Percentiles rank a stretch among this genome's conserved stretches.
Conservation (phyloP, 805 yeast genomes). For the Ogataea nonfermentans region DNA sequence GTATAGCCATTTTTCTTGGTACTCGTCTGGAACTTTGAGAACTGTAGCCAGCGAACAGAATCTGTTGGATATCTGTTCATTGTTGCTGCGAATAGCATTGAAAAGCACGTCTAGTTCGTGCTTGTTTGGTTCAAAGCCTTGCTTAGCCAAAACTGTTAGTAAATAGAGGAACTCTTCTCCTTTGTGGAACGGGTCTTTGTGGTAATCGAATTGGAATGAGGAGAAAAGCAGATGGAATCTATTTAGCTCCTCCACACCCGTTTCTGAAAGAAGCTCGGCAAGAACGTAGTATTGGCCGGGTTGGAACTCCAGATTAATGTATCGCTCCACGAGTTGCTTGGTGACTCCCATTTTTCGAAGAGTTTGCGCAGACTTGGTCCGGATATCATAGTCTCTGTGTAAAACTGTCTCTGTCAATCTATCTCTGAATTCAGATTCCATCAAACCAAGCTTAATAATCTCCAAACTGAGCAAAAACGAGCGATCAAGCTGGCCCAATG, state of each 20-base stretch:
- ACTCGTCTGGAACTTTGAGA: slow-evolving; percentile 16
- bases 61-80: slow-evolving; percentile 22
- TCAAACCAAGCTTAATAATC: slow-evolving; percentile 14
- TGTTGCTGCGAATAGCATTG: slow-evolving; percentile 27
- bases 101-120: slow-evolving; percentile 26
- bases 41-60: slow-evolving; percentile 33
- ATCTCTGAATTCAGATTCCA: slow-evolving; percentile 30
- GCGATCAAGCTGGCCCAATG: slow-evolving; percentile 42
- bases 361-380: slow-evolving; percentile 42
- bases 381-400: slow-evolving; percentile 41
- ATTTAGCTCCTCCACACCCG: not conserved
- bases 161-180: slow-evolving; percentile 39
- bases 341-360: slow-evolving; percentile 20
- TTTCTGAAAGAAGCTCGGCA: slow-evolving; percentile 21
- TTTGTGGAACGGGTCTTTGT: slow-evolving; percentile 32
- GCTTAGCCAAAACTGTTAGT: slow-evolving; percentile 11
- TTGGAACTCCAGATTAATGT: not conserved
- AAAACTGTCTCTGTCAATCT: slow-evolving; percentile 35
- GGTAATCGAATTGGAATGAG: slow-evolving; percentile 32
- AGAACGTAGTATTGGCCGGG: slow-evolving; percentile 18
- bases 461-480: slow-evolving; percentile 34
- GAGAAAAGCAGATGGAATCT: slow-evolving; percentile 11
- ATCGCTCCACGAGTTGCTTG: not conserved
- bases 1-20: slow-evolving; percentile 33
- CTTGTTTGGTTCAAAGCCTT: slow-evolving; percentile 11